These are phyloP conservation scores for Prorocentrum cordatum DNA, from an alignment of 169 alveolate genomes.

Conservation along the genomic window DNA sequence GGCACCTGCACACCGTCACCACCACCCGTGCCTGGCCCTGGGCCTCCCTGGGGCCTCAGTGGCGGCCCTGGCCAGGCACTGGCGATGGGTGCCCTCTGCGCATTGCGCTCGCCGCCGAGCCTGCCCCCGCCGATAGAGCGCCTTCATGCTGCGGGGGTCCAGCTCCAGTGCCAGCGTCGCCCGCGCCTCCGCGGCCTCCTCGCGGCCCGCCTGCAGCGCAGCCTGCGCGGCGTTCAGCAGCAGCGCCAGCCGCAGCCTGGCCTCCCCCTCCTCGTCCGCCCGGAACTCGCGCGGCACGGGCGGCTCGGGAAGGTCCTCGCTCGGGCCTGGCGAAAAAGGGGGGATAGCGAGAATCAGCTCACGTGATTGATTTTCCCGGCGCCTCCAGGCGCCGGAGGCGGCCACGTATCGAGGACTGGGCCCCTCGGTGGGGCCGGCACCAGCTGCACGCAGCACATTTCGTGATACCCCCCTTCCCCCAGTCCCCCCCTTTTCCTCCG, in stretches of 20 bases:
- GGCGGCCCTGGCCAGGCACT: no score
- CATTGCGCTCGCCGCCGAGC: neutral
- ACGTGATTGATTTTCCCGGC: neutral
- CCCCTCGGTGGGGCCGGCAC: neutral
- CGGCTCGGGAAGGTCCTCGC: neutral
- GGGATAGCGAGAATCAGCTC: neutral
- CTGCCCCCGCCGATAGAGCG: constrained; percentile 26
- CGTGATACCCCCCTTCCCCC: constrained; percentile 6
- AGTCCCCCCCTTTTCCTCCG: no score
- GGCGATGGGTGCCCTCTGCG: no score
- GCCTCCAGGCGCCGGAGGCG: neutral
- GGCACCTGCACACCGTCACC: neutral
- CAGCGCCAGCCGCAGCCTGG: constrained; percentile 5
- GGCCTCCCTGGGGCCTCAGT: no score
- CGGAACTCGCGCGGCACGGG: constrained; percentile 16
- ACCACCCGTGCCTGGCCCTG: neutral
- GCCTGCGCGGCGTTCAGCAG: constrained; percentile 44
- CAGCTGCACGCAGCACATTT: neutral
- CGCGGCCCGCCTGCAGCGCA: constrained; percentile 11
- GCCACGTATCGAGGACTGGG: neutral
- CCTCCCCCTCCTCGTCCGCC: constrained; percentile 38
- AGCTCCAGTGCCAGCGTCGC: neutral
- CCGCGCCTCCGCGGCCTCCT: neutral
- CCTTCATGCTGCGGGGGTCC: constrained; percentile 25
- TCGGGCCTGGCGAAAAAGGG: no score